Evolutionary conservation across 306 rosid species (phyloP).

Genomic region (Prunus mira): DNA sequence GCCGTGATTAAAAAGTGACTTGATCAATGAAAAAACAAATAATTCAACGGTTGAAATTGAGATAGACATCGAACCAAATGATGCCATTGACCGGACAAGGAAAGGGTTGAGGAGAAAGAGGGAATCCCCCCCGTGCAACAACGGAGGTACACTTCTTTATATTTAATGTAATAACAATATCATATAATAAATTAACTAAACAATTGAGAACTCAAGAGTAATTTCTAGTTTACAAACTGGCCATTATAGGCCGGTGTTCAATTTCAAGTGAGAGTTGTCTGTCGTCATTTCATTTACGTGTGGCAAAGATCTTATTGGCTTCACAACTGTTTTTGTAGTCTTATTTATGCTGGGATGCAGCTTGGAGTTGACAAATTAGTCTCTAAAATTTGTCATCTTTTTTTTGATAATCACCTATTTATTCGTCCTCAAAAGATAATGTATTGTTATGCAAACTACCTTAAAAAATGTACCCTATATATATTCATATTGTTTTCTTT

Average conservation of each 20-base stretch:
- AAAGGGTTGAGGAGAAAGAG: conserved; percentile 95
- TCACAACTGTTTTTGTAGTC: not conserved
- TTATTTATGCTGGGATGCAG: too few relatives aligned
- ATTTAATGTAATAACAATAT: too few relatives aligned
- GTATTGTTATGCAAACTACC: not conserved
- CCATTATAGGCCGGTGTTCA: not conserved
- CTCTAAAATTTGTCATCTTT: too few relatives aligned
- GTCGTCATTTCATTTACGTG: not conserved
- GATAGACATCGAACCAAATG: conserved; percentile 91
- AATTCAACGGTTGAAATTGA: conserved; percentile 50
- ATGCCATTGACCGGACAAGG: conserved; percentile 89
- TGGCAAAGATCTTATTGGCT: not conserved
- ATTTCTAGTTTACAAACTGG: not conserved
- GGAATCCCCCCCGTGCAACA: conserved; percentile 99
- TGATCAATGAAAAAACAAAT: too few relatives aligned
- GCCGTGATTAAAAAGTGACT: too few relatives aligned
- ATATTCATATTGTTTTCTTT: too few relatives aligned
- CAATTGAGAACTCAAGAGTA: not conserved
- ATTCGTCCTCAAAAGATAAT: conserved; percentile 29
- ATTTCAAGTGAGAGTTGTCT: not conserved
- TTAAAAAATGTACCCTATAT: too few relatives aligned
- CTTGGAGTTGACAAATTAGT: too few relatives aligned
- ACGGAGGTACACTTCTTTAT: conserved; percentile 53
- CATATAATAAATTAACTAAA: too few relatives aligned
- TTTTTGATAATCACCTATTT: conserved; percentile 45